Percentiles rank a stretch among this genome's conserved stretches.
These are phyloP conservation scores for Aspergillus sparsus DNA, from an alignment of 495 filamentous ascomycete genomes.

Conservation along the genomic window DNA sequence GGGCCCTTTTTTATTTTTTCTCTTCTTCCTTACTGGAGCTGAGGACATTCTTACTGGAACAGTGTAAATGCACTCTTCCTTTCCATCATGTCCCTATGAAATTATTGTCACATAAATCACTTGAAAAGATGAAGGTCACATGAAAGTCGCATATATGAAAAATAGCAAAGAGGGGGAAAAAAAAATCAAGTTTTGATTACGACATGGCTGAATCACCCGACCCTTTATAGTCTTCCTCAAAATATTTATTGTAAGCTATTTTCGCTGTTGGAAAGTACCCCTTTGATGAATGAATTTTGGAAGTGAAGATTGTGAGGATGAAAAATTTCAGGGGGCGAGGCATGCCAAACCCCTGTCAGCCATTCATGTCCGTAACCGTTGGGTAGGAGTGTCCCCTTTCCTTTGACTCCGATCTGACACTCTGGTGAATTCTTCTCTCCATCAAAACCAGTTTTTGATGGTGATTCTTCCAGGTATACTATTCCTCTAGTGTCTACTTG, in stretches of 20 bases:
- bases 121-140: slow-evolving; percentile 18
- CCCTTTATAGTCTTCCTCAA: background rate
- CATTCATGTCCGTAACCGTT: slow-evolving; percentile 10
- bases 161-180: slow-evolving; percentile 2
- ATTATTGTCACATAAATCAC: slow-evolving; percentile 17
- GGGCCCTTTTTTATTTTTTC: background rate
- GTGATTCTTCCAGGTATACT: background rate
- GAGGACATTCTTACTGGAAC: too few relatives aligned
- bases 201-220: background rate
- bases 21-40: too few relatives aligned
- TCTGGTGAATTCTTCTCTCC: background rate
- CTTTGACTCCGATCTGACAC: background rate
- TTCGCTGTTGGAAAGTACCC: background rate
- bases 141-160: slow-evolving; percentile 17
- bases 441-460: background rate
- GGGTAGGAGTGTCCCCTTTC: background rate
- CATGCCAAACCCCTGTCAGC: slow-evolving; percentile 1
- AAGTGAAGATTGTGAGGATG: background rate
- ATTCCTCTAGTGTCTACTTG: background rate
- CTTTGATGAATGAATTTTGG: background rate
- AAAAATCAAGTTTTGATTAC: slow-evolving; percentile 3
- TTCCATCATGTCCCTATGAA: slow-evolving; percentile 6
- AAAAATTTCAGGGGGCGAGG: slow-evolving; percentile 2
- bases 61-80: slow-evolving; percentile 5
- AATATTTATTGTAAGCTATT: slow-evolving; percentile 1